Base-by-base conservation (phyloP, 768 basidiomycete genomes). In the Macrolepiota dolichaula region DNA sequence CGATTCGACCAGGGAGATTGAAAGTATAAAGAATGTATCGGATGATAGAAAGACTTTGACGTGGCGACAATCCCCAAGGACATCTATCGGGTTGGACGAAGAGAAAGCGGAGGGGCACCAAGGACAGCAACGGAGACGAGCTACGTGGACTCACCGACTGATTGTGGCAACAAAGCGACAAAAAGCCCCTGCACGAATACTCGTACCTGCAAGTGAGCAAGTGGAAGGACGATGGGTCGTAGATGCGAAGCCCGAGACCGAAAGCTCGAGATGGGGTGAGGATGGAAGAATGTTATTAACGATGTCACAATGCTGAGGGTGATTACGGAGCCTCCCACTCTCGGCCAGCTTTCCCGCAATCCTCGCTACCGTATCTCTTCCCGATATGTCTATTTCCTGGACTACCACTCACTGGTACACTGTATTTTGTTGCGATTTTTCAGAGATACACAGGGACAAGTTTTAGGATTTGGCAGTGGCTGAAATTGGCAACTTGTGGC, bases 111-210 rank as follows among this genome's bases (percentile, higher is more conserved):
- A 40, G 17, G 25, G 22, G 36, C 24, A 19, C 40, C 37, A 50
- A 51, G 36, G 40, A 38, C 12, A 22, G 52, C 37, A 17, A 19
- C 17, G 7, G 12, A 40, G 37, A 11, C 49, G 9, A 35, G 63
- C 65, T 59, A 69, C 67, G 67, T 68, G 65, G 63, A 68, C 63
- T 64, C 51, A 63, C 63, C 46, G 10, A 29, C 13, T 35, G 57
- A 42, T 59, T n/a, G 57, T 42, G 25, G 51, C 49, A 17, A 52
- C 38, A 19, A 52, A 59, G 50, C 37, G 32, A 38, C 37, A 29
- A 42, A 13, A 38, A 22, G 29, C 9, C 11, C 25, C 25, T 19
- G 36, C 25, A 40, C 25, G 15, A 51, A 13, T 29, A 51, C 57
- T 51, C 57, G 27, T 38, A 51, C 12, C 50, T 59, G 50, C 24